These are phyloP conservation scores for Isabelozyma heimii DNA, from an alignment of 805 yeast genomes.

Conservation along the genomic window DNA sequence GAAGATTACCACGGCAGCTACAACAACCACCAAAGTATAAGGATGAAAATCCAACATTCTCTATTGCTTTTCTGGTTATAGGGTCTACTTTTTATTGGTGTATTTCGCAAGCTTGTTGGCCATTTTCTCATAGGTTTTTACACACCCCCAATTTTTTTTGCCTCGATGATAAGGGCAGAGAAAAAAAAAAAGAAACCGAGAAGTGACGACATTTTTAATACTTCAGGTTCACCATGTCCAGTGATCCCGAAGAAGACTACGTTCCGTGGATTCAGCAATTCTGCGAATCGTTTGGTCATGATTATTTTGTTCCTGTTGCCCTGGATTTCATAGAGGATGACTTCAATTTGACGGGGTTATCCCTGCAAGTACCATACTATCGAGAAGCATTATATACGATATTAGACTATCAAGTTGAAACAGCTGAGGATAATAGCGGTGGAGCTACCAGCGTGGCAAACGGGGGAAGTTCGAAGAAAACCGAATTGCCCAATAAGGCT, in stretches of 20 bases:
- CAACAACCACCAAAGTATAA: conserved; percentile 27
- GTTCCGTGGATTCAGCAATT: conserved; percentile 83
- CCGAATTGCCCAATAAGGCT: conserved; percentile 64
- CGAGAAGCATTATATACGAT: conserved; percentile 89
- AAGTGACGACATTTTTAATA: too few species aligned
- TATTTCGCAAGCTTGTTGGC: too few species aligned
- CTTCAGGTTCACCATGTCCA: conserved; percentile 24
- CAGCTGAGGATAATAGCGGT: conserved; percentile 33
- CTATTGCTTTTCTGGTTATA: neutral
- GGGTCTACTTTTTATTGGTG: too few species aligned
- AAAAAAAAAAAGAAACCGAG: too few species aligned
- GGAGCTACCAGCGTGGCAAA: conserved; percentile 5
- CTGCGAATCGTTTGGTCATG: conserved; percentile 78
- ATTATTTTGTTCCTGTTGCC: conserved; percentile 87
- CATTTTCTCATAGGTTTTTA: neutral
- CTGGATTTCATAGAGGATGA: conserved; percentile 95
- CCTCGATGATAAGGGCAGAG: neutral
- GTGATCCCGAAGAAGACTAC: conserved; percentile 50
- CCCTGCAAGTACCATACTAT: conserved; percentile 83
- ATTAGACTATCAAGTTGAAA: conserved; percentile 71
- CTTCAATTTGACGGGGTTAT: conserved; percentile 88
- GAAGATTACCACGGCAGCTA: conserved; percentile 33
- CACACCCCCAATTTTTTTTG: neutral
- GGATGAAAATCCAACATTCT: conserved; percentile 30
- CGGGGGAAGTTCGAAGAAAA: conserved; percentile 4